Base-by-base conservation (phyloP, 2,329 filamentous ascomycete genomes). In the Periconia macrospinosa region DNA sequence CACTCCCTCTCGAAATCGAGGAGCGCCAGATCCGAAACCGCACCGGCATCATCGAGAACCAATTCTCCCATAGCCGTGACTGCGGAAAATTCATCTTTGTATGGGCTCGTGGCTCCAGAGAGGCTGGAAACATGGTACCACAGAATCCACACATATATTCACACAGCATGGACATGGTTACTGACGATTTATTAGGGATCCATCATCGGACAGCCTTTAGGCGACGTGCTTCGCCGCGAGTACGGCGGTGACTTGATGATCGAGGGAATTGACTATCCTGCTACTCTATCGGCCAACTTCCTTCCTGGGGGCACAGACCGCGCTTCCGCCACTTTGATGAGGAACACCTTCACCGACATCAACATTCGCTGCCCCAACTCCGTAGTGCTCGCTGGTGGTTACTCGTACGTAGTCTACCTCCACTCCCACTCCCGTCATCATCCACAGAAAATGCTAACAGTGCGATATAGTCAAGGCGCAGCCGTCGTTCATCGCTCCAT, bases 71-170 rank as follows among this genome's bases (percentile, higher is more conserved):
- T 14, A 64, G 65, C 30, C 15, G 18, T 9, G 50, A 55, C 9
- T 77, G 75, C 63, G 65, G 65, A 43, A 60, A 67, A 23, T 61
- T 76, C 33, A 76, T 75, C n/a, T 72, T 79, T 40, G 73, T 79
- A 50, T 79, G 77, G 54, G 77, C 77, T 13, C 71, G 77, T 33
- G 77, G 75, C n/a, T 77, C 76, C 14, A 72, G 69, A 18, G 77
- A 79, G 57, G 57, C 65, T 8, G 77, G 77, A 7, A 76, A 78
- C 60, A 69, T 79, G 52, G 75, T 76, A 61, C 6, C 30, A 13
- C 11, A 6, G 11, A 37, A 3, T 37, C 3, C 33, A 13, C 43
- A 68, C 41, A 30, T 10, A 46, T 3, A 53, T 64, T n/a, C 63
- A 61, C 15, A 42, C 37, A 35, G 3, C 52, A 20, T 18, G 33